Percentiles rank a stretch among this genome's conserved stretches.
These are phyloP conservation scores for Nicotiana rustica DNA, from an alignment of 305 asterid genomes.

Conservation along the genomic window DNA sequence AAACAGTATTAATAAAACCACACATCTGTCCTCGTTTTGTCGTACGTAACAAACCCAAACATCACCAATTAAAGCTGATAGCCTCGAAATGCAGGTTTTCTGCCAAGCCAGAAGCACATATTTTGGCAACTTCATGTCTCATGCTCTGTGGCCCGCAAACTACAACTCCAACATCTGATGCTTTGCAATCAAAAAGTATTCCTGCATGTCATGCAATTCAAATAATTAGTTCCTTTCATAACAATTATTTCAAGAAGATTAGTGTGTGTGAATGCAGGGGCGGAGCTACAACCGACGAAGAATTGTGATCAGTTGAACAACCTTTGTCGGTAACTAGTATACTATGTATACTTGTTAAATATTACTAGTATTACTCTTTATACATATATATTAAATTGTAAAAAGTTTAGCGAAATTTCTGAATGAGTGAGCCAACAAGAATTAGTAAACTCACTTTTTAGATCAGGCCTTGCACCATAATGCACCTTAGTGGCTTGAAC, in stretches of 20 bases:
- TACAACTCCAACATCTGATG: constrained; percentile 44
- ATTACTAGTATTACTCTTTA: too few relatives aligned
- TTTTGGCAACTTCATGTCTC: constrained; percentile 53
- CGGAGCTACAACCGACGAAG: background rate
- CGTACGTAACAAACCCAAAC: background rate
- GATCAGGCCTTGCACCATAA: constrained; percentile 60
- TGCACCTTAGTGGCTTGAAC: constrained; percentile 47
- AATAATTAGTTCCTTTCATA: background rate
- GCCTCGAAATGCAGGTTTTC: constrained; percentile 45
- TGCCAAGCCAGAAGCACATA: constrained; percentile 47
- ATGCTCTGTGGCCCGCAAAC: constrained; percentile 58
- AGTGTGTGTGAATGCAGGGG: background rate
- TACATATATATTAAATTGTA: too few relatives aligned
- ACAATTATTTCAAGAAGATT: background rate
- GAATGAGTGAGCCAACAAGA: background rate
- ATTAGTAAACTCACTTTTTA: constrained; percentile 50
- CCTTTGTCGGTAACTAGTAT: background rate
- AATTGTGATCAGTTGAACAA: background rate
- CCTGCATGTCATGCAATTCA: constrained; percentile 40
- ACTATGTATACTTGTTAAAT: too few relatives aligned
- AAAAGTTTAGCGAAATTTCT: too few relatives aligned
- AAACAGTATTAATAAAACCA: background rate
- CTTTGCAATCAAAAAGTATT: constrained; percentile 45
- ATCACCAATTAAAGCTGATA: constrained; percentile 56
- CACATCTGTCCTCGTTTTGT: background rate